phyloP scores from a whole-genome alignment of 2,329 filamentous ascomycete species.

The Nemania sp. region DNA sequence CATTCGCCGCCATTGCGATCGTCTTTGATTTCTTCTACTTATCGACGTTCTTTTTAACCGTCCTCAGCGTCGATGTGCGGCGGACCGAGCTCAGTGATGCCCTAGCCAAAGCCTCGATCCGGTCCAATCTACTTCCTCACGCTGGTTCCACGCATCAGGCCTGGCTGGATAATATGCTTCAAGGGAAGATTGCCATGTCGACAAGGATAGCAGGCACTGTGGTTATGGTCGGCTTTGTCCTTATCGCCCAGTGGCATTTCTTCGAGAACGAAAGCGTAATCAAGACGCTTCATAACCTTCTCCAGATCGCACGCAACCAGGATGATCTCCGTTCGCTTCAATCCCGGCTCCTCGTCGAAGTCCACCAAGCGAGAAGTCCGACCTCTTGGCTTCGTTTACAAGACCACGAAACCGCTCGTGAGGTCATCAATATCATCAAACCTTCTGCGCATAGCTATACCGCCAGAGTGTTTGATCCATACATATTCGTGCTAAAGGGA shows the following conservation, averaged over 20 bases:
- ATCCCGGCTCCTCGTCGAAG: constrained; percentile 56
- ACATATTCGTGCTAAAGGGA: constrained; percentile 72
- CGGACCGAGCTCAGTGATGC: constrained; percentile 77
- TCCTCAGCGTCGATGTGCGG: constrained; percentile 78
- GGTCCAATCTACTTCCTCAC: constrained; percentile 37
- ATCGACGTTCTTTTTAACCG: constrained; percentile 78
- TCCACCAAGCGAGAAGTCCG: constrained; percentile 77
- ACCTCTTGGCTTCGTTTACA: constrained; percentile 77
- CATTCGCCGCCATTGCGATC: constrained; percentile 75
- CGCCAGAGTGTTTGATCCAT: constrained; percentile 73
- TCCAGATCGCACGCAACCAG: constrained; percentile 38
- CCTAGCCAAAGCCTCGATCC: constrained; percentile 60
- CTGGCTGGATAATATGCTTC: constrained; percentile 66
- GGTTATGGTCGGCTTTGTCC: constrained; percentile 72
- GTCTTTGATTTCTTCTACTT: constrained; percentile 79
- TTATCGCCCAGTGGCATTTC: constrained; percentile 79
- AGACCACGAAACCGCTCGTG: constrained; percentile 76
- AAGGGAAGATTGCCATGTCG: constrained; percentile 68
- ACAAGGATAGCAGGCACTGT: constrained; percentile 76
- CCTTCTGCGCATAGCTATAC: constrained; percentile 72
- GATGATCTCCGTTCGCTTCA: constrained; percentile 36
- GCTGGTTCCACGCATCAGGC: constrained; percentile 45
- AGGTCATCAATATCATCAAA: constrained; percentile 77
- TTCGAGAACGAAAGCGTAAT: constrained; percentile 62
- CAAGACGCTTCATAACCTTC: constrained; percentile 43